Percentiles rank a stretch among this genome's conserved stretches.
These are phyloP conservation scores for Hirsutella minnesotensis DNA, from an alignment of 2,329 filamentous ascomycete genomes.

Conservation along the genomic window DNA sequence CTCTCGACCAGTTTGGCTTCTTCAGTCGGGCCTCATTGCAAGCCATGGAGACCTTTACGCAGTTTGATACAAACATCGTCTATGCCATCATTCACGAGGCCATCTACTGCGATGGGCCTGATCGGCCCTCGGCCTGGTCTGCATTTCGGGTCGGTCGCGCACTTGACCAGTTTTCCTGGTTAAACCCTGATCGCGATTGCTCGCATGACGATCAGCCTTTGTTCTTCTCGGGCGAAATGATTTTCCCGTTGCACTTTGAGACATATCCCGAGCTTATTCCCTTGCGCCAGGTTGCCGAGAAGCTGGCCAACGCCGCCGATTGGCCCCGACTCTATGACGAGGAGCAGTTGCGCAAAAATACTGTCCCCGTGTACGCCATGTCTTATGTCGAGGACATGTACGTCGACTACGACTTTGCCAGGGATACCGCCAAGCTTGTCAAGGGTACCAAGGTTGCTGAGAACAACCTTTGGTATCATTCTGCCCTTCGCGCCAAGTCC, in stretches of 20 bases:
- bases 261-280: constrained; percentile 64
- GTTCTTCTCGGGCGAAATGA: constrained; percentile 87
- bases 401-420: constrained; percentile 65
- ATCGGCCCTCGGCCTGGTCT: constrained; percentile 60
- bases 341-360: constrained; percentile 60
- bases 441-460: constrained; percentile 69
- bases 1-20: constrained; percentile 65
- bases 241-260: constrained; percentile 76
- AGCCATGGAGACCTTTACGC: constrained; percentile 52
- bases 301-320: constrained; percentile 52
- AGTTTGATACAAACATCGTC: constrained; percentile 66
- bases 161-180: constrained; percentile 38
- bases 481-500: constrained; percentile 60
- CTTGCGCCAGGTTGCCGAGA: constrained; percentile 56
- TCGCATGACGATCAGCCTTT: constrained; percentile 32
- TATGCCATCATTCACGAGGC: constrained; percentile 83
- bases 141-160: constrained; percentile 49
- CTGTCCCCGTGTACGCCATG: constrained; percentile 77
- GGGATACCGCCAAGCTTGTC: constrained; percentile 63
- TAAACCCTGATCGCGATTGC: constrained; percentile 22
- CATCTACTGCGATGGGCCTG: constrained; percentile 65
- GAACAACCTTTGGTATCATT: constrained; percentile 81
- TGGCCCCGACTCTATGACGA: constrained; percentile 73
- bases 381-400: constrained; percentile 87
- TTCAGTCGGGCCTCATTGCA: constrained; percentile 61